A percentile compares a stretch with the other conserved stretches of the same genome.
Conservation (phyloP, 75 land plant species). For the Picea glauca region DNA sequence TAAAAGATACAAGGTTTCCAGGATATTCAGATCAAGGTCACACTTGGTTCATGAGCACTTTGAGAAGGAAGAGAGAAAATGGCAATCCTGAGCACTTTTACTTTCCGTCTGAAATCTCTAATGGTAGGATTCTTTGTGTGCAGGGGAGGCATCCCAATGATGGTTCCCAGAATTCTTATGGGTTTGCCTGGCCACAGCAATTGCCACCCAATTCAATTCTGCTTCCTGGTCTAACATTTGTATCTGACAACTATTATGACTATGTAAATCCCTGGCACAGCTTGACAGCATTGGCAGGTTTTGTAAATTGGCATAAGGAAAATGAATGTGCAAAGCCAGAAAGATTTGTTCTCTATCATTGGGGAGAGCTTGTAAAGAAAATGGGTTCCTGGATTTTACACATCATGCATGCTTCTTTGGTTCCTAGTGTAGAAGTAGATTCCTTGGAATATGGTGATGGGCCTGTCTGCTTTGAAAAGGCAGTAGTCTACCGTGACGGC, state of each 20-base stretch:
- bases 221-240: slow-evolving; percentile 53
- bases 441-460: slow-evolving; percentile 11
- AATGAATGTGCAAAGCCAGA: slow-evolving; percentile 25
- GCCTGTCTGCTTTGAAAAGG: slow-evolving; percentile 67
- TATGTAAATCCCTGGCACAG: slow-evolving; percentile 82
- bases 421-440: slow-evolving; percentile 16
- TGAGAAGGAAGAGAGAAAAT: not conserved
- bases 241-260: slow-evolving; percentile 69
- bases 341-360: slow-evolving; percentile 24
- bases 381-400: slow-evolving; percentile 40
- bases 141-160: slow-evolving; percentile 45
- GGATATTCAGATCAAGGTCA: slow-evolving; percentile 29
- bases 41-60: slow-evolving; percentile 84
- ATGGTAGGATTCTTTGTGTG: slow-evolving; percentile 63
- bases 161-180: slow-evolving; percentile 69
- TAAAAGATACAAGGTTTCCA: slow-evolving; percentile 50
- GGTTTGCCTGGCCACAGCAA: slow-evolving; percentile 42
- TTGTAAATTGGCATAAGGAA: slow-evolving; percentile 53
- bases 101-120: slow-evolving; percentile 43
- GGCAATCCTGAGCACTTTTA: slow-evolving; percentile 37
- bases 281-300: slow-evolving; percentile 45
- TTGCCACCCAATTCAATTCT: slow-evolving; percentile 38
- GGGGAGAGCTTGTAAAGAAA: slow-evolving; percentile 20
- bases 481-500: slow-evolving; percentile 57
- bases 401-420: slow-evolving; percentile 26